Base-by-base conservation (phyloP, 2,329 filamentous ascomycete genomes). In the Aspergillus pseudoterreus region DNA sequence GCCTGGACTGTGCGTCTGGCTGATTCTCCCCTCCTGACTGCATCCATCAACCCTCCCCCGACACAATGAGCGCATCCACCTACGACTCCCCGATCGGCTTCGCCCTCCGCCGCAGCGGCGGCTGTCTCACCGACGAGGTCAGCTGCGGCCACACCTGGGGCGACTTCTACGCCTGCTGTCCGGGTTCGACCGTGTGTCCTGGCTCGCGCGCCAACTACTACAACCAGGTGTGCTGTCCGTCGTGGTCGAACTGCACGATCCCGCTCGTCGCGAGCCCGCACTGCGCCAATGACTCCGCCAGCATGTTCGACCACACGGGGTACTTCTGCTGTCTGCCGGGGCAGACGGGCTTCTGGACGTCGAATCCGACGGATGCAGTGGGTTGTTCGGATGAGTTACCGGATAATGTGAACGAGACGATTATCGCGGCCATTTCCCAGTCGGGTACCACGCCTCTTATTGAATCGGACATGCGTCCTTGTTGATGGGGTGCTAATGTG, bases 261-360 rank as follows among this genome's bases (percentile, higher is more conserved):
- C 45, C 49, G 4, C 14, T 63, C 3, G 41, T 56, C 15, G 32
- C 50, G n/a, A 45, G 52, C 10, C 60, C 60, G 8, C 53, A 58
- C 24, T 66, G 63, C 22, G 63, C 60, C 21, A 59, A 65, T 38
- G 45, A 32, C 5, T 58, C 55, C 1, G 56, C 54, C 19, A 56
- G 53, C n/a, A 30, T 66, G 39, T 66, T 59, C 14, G 49, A 64
- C 15, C 57, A 58, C 4, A 46, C 48, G 5, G 60, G 54, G 10
- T 63, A 51, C 19, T 65, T 65, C 33, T 65, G 63, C 41, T 65
- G 63, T 15, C 51, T 56, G 11, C 24, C 46, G 4, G 57, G 45
- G 1, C 32, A 27, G 6, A 44, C 44, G n/a, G 59, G 51, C 2
- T 61, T 61, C 42, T 43, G 47, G 50, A 49, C 11, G 12, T 33